Evolutionary conservation across 306 rosid genomes (phyloP).

Genomic region (Corylus americana): DNA sequence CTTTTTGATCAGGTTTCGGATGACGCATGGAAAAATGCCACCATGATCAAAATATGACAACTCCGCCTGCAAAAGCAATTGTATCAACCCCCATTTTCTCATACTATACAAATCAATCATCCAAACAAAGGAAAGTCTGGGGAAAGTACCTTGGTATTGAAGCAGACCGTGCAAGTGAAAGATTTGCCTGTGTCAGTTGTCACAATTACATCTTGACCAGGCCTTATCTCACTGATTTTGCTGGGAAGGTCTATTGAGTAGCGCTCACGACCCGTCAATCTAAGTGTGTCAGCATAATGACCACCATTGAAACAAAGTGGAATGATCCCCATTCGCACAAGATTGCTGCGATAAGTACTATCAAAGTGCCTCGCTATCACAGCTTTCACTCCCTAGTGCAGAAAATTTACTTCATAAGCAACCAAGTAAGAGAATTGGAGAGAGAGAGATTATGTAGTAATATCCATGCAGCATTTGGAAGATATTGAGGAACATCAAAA

Average conservation of each 20-base stretch:
- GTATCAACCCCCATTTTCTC: background rate
- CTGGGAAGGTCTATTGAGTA: constrained; percentile 36
- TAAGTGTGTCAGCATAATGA: constrained; percentile 40
- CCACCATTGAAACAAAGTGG: constrained; percentile 30
- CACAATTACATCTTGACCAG: constrained; percentile 45
- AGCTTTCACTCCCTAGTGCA: constrained; percentile 43
- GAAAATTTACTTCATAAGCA: background rate
- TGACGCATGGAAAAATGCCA: too few relatives aligned
- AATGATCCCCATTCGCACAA: constrained; percentile 13
- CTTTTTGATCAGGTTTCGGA: too few relatives aligned
- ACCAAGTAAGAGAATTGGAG: background rate
- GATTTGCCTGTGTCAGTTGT: constrained; percentile 34
- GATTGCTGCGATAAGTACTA: constrained; percentile 35
- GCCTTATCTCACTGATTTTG: constrained; percentile 34
- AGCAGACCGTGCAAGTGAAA: constrained; percentile 37
- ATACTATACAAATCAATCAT: background rate
- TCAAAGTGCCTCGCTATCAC: constrained; percentile 51
- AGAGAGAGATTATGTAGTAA: background rate
- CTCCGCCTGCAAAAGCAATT: constrained; percentile 1
- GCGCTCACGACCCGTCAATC: constrained; percentile 35
- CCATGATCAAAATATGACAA: too few relatives aligned
- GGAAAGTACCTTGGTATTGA: constrained; percentile 33
- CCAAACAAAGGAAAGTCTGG: background rate
- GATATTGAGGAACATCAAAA: too few relatives aligned
- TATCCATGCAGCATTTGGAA: background rate